A percentile compares a stretch with the other conserved stretches of the same genome.
Conservation (phyloP, 176 grass and related monocot species). For the Aechmea fasciata region DNA sequence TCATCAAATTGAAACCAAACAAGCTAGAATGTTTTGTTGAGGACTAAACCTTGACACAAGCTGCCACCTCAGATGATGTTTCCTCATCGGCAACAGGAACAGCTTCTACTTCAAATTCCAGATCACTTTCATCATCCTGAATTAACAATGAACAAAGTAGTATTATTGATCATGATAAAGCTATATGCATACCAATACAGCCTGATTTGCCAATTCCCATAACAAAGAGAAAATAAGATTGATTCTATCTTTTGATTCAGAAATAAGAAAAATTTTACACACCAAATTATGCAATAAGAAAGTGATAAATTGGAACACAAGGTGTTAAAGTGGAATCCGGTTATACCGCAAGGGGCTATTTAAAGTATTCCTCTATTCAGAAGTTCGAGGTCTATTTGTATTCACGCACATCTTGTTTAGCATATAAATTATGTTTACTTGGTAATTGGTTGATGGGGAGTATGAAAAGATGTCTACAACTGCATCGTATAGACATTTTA, state of each 20-base stretch:
- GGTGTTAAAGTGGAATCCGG: too few relatives aligned
- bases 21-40: background rate
- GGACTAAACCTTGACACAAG: conserved; percentile 56
- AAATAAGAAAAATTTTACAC: background rate
- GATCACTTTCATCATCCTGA: conserved; percentile 89
- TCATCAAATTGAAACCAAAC: too few relatives aligned
- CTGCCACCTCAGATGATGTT: conserved; percentile 41
- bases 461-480: too few relatives aligned
- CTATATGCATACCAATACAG: background rate
- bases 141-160: background rate
- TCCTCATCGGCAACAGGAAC: conserved; percentile 37
- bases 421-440: too few relatives aligned
- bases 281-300: too few relatives aligned
- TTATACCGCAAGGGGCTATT: too few relatives aligned
- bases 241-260: background rate
- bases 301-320: too few relatives aligned
- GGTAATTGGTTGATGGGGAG: too few relatives aligned
- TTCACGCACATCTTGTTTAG: too few relatives aligned
- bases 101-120: conserved; percentile 70
- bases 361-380: too few relatives aligned
- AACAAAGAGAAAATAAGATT: background rate
- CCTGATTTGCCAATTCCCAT: conserved; percentile 2
- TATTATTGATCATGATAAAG: background rate
- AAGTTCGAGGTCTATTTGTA: too few relatives aligned
- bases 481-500: too few relatives aligned